Evolutionary conservation across 768 basidiomycete species (phyloP).

Genomic region (Leucocoprinus birnbaumii): DNA sequence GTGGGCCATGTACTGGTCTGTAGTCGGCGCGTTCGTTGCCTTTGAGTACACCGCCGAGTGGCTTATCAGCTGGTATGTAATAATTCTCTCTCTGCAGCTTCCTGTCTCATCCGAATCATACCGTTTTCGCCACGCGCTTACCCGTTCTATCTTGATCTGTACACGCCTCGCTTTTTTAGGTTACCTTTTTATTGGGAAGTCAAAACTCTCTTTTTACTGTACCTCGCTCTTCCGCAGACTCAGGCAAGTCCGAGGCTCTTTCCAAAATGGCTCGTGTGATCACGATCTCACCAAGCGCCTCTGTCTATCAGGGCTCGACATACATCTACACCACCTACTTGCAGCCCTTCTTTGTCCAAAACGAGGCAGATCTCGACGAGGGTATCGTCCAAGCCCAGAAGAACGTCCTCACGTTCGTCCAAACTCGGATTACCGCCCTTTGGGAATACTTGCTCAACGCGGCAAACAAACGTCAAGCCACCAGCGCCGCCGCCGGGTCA

Average conservation of each 20-base stretch:
- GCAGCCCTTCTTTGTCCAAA: conserved; percentile 55
- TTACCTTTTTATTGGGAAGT: conserved; percentile 76
- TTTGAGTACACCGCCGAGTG: conserved; percentile 63
- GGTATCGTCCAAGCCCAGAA: conserved; percentile 51
- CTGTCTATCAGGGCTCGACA: conserved; percentile 52
- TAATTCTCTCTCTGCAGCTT: conserved; percentile 2
- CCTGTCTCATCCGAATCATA: conserved; percentile 3
- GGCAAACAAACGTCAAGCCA: conserved; percentile 36
- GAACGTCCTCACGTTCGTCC: conserved; percentile 53
- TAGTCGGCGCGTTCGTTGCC: conserved; percentile 57
- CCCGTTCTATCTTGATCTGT: not conserved
- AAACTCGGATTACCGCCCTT: conserved; percentile 44
- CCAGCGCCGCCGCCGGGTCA: not conserved
- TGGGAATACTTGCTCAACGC: conserved; percentile 44
- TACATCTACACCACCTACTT: conserved; percentile 61
- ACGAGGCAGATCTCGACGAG: conserved; percentile 61
- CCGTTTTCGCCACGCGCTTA: conserved; percentile 13
- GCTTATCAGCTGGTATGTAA: conserved; percentile 60
- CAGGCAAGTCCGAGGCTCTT: conserved; percentile 40
- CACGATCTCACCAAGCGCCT: conserved; percentile 9
- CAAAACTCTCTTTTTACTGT: conserved; percentile 66
- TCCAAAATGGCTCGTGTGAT: not conserved
- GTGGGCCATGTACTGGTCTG: conserved; percentile 63
- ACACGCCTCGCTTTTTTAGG: conserved; percentile 32
- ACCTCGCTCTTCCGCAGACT: conserved; percentile 66